Evolutionary conservation across 1,139 yeast genomes (phyloP), one percentile per base, ranked within the genome.

Genomic region (Saccharomyces hybrid): DNA sequence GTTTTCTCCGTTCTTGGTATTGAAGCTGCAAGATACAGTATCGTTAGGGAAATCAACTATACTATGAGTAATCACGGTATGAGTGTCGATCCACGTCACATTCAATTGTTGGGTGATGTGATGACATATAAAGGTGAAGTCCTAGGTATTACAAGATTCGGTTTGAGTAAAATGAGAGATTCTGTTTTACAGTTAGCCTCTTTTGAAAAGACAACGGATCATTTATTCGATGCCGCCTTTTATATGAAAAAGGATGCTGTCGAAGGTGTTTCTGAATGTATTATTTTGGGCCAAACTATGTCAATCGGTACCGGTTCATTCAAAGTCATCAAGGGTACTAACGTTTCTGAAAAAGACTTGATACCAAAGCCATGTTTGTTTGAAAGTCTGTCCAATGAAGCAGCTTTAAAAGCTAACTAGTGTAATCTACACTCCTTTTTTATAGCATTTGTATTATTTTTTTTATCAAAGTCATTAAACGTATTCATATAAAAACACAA

Each of bases 51-150:
- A 76, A 93, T 95, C 71, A 96, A 89, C 71, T 90, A 91, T 68
- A 95, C 99, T 55, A 95, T 95, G 99, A 85, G 96, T 72, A 89
- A 90, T 72, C 99, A 95, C 78, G 99, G 99, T 73, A 95, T 95
- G 99, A 88, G 96, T 71, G 98, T 95, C 56, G 99, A 95, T 77
- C 99, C 99, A 60, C 96, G 99, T 78, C 99, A 95, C 74, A 90
- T 95, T 70, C 99, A 93, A 75, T 76, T 95, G 53, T 76, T 95
- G 60, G 99, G 99, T 60, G 99, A 95, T 71, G 99, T 95, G 55
- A 95, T 95, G 99, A 89, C 98, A 0, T 95, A 89, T 72, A 95
- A 93, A 75, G 99, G 99, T 57, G 99, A 95, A 70, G 96, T 95
- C 6, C 78, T 95, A 64, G 99, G 99, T 72, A 95, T 95, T 68